Conservation (phyloP, 768 basidiomycete genomes). For the Russula vinacea region DNA sequence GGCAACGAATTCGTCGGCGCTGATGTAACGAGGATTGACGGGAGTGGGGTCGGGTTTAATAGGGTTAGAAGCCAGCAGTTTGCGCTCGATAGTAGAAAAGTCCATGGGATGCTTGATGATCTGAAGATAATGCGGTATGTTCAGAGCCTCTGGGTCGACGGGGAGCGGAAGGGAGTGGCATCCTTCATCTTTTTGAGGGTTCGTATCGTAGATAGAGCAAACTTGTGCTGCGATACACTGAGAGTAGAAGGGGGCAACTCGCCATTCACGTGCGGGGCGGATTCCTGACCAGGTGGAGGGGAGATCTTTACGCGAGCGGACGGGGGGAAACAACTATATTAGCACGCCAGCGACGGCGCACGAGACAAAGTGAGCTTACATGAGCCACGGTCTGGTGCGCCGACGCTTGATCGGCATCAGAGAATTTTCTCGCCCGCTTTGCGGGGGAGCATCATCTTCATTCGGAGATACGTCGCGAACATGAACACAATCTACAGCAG, state of each 20-base stretch:
- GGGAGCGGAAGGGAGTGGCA: constrained; percentile 72
- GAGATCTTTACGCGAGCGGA: constrained; percentile 26
- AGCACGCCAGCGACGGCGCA: constrained; percentile 55
- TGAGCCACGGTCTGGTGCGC: constrained; percentile 64
- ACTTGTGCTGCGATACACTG: constrained; percentile 71
- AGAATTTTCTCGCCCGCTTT: constrained; percentile 73
- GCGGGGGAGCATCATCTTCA: constrained; percentile 69
- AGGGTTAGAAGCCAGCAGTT: constrained; percentile 76
- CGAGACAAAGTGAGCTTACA: constrained; percentile 54
- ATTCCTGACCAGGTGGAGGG: constrained; percentile 24
- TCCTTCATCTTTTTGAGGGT: constrained; percentile 85
- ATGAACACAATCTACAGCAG: constrained; percentile 35
- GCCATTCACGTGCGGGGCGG: constrained; percentile 27
- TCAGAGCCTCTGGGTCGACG: constrained; percentile 81
- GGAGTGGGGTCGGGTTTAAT: constrained; percentile 68
- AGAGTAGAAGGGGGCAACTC: constrained; percentile 46
- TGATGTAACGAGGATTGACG: constrained; percentile 71
- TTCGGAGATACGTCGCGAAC: constrained; percentile 32
- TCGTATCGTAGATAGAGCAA: constrained; percentile 72
- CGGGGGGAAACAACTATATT: constrained; percentile 45
- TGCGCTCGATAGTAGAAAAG: constrained; percentile 85
- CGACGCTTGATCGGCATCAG: constrained; percentile 73
- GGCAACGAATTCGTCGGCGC: constrained; percentile 72
- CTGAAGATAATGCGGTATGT: constrained; percentile 82
- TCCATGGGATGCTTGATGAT: constrained; percentile 95